Evolutionary conservation across 1,139 yeast species (phyloP), one percentile per base, ranked within the genome.

Genomic region (Geotrichum reessii): DNA sequence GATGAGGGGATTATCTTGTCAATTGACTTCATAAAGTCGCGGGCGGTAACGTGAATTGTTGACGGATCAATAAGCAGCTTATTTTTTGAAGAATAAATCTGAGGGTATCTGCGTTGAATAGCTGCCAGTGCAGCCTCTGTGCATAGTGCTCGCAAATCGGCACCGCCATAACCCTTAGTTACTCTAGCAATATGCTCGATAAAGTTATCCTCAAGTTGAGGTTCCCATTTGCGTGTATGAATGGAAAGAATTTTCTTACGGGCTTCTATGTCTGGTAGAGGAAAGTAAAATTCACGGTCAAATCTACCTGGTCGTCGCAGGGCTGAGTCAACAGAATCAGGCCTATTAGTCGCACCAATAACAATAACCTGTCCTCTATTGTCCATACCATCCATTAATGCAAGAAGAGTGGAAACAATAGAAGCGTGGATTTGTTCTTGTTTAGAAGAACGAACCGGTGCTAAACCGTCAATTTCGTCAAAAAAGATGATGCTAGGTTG

Each of bases 361-460:
- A 95, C 97, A 62, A 93, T 92, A 19, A 93, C 98, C 71, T 93
- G 99, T 5, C 99, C 99, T 62, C 87, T 78, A 65, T 89, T 89
- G 71, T 93, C 99, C 98, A 93, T 93, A 68, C 99, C 99, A 73
- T 93, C 99, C 99, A 93, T 93, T 57, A 93, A 75, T 0, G 99
- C 98, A 63, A 93, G 80, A 66, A 93, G 76, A 0, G 99, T 93
- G 1, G 97, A 90, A 2, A 93, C 99, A 63, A 93, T 93, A 65
- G 96, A 88, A 1, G 99, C 97, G 73, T 95, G 99, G 60, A 93
- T 93, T 71, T 93, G 99, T 71, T 93, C 99, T 73, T 93, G 99
- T 65, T 92, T 92, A 0, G 97, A 89, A 1, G 97, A 89, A 71
- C 99, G 81, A 1, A 93, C 99, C 0, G 99, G 99, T 0, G 99